Conservation (phyloP, 805 yeast genomes). For the Hanseniaspora taiwanica region DNA sequence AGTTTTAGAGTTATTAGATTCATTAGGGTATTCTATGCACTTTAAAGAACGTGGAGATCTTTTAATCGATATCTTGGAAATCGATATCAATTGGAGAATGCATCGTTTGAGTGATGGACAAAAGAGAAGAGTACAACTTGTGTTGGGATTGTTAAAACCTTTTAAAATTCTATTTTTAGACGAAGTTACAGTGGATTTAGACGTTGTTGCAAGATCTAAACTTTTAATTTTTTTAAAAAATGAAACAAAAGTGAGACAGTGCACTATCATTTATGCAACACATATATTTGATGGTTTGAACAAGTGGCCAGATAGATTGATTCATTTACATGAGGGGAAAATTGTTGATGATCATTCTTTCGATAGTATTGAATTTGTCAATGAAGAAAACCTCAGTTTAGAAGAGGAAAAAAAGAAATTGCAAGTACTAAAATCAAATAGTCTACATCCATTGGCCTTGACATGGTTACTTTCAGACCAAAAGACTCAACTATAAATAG, state of each 20-base stretch:
- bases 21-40: slow-evolving; percentile 64
- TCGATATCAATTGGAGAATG: slow-evolving; percentile 88
- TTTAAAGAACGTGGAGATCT: slow-evolving; percentile 65
- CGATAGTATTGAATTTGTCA: slow-evolving; percentile 21
- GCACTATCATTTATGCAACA: slow-evolving; percentile 84
- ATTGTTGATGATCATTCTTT: slow-evolving; percentile 27
- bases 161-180: slow-evolving; percentile 83
- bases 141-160: slow-evolving; percentile 85
- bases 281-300: slow-evolving; percentile 94
- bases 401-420: neutral
- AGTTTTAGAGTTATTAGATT: slow-evolving; percentile 60
- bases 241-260: slow-evolving; percentile 60
- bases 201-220: slow-evolving; percentile 76
- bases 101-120: slow-evolving; percentile 88
- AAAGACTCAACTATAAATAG: neutral
- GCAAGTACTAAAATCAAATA: slow-evolving; percentile 14
- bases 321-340: slow-evolving; percentile 64
- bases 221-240: slow-evolving; percentile 52
- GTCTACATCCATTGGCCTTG: slow-evolving; percentile 62
- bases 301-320: slow-evolving; percentile 74
- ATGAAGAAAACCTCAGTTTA: slow-evolving; percentile 12
- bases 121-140: slow-evolving; percentile 82
- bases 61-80: slow-evolving; percentile 65
- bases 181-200: slow-evolving; percentile 94
- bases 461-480: slow-evolving; percentile 47